Conservation (phyloP, 2,329 filamentous ascomycete species). For the Kalaharituber pfeilii region DNA sequence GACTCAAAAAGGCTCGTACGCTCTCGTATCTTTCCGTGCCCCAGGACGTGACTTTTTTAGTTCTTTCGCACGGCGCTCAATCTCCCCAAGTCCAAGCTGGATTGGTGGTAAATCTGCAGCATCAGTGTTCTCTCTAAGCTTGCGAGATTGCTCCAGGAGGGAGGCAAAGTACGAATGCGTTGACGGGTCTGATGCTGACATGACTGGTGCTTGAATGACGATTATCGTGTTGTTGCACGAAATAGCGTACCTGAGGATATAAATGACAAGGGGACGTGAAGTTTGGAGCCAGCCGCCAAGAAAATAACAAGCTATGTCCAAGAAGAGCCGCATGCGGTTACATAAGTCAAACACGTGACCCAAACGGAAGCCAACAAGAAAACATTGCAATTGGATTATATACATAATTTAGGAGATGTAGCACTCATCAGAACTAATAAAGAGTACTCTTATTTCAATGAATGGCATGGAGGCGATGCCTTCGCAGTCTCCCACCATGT, state of each 20-base stretch:
- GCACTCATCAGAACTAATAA: no score
- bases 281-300: background rate
- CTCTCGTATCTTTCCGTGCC: slow-evolving; percentile 33
- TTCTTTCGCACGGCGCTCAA: slow-evolving; percentile 56
- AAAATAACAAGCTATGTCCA: background rate
- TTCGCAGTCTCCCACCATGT: no score
- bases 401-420: no score
- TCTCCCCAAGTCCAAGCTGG: slow-evolving; percentile 80
- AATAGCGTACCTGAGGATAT: background rate
- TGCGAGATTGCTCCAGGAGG: slow-evolving; percentile 23
- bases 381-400: no score
- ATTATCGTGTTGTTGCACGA: background rate
- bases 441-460: no score
- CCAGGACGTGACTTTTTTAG: slow-evolving; percentile 57
- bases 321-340: background rate
- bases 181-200: background rate
- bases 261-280: background rate
- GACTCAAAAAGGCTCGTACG: slow-evolving; percentile 30
- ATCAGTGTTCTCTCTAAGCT: slow-evolving; percentile 35
- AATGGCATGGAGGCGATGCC: no score
- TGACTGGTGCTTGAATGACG: background rate
- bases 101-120: slow-evolving; percentile 72
- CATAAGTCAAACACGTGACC: no score
- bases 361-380: no score
- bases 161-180: slow-evolving; percentile 13